Conservation (phyloP, 148 eudicot species). For the Nyssa sinensis region DNA sequence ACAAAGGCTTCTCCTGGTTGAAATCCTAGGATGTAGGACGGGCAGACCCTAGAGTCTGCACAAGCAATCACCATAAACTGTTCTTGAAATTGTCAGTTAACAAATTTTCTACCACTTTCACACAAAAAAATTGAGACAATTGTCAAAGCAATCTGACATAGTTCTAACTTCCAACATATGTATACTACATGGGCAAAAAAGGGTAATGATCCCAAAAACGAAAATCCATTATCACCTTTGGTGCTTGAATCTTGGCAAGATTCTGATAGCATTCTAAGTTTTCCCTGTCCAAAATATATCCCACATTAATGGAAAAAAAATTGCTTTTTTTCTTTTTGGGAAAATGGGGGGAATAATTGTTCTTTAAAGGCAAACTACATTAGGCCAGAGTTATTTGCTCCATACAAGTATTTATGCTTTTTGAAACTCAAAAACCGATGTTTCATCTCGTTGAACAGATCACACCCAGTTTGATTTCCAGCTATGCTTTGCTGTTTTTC, state of each 20-base stretch:
- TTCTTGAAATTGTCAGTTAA: slow-evolving; percentile 40
- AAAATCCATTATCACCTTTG: slow-evolving; percentile 50
- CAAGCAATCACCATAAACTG: slow-evolving; percentile 97
- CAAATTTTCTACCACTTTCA: slow-evolving; percentile 13
- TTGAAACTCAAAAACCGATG: slow-evolving; percentile 73
- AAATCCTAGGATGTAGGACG: slow-evolving; percentile 78
- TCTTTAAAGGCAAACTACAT: neutral
- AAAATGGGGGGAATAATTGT: no score
- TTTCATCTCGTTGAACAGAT: slow-evolving; percentile 56
- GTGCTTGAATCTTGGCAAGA: slow-evolving; percentile 71
- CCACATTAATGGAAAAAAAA: neutral
- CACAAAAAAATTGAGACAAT: slow-evolving; percentile 13
- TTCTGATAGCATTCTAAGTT: slow-evolving; percentile 57
- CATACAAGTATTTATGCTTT: slow-evolving; percentile 78
- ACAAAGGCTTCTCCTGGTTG: slow-evolving; percentile 95
- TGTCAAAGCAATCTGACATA: neutral
- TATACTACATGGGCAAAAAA: neutral
- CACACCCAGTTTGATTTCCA: slow-evolving; percentile 25
- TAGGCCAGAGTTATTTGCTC: neutral
- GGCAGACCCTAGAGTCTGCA: slow-evolving; percentile 97
- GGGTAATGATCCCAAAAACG: neutral
- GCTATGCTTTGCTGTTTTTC: slow-evolving; percentile 27
- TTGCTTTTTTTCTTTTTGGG: no score
- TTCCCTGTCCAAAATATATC: slow-evolving; percentile 44
- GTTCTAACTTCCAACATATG: neutral